Percentiles rank a stretch among this genome's conserved stretches.
Conservation (phyloP, 1,284 basidiomycete genomes). For the Gomphus sp. region DNA sequence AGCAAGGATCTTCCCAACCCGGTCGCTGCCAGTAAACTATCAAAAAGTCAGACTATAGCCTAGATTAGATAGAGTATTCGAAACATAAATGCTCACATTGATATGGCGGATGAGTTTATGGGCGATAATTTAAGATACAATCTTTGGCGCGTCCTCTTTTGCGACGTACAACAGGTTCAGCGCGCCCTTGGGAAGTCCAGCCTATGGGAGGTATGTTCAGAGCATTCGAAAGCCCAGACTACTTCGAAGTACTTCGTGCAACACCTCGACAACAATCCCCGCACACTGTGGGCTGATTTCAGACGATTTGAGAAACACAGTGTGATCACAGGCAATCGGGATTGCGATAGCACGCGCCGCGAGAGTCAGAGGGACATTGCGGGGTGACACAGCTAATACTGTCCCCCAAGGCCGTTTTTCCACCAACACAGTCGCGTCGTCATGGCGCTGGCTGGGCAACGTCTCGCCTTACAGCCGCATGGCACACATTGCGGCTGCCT, state of each 20-base stretch:
- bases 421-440: constrained; percentile 23
- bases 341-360: constrained; percentile 39
- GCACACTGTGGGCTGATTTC: constrained; percentile 46
- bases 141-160: constrained; percentile 31
- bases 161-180: constrained; percentile 50
- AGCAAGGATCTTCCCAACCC: constrained; percentile 62
- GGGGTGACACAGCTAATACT: constrained; percentile 19
- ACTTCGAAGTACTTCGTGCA: constrained; percentile 27
- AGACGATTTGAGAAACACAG: constrained; percentile 51
- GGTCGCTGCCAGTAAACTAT: constrained; percentile 63
- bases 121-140: constrained; percentile 46
- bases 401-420: constrained; percentile 22
- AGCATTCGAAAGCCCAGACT: background rate
- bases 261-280: constrained; percentile 37
- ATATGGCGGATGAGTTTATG: constrained; percentile 41
- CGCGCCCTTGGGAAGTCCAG: constrained; percentile 53
- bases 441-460: constrained; percentile 16
- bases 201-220: constrained; percentile 20
- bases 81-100: constrained; percentile 24
- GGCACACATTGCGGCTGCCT: constrained; percentile 15
- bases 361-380: constrained; percentile 38
- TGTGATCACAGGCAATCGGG: constrained; percentile 55
- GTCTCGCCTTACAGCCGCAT: constrained; percentile 21
- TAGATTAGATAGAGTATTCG: background rate
- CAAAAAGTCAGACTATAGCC: background rate